Conservation (phyloP, 805 yeast genomes). For the Pichia nanzhaoensis region DNA sequence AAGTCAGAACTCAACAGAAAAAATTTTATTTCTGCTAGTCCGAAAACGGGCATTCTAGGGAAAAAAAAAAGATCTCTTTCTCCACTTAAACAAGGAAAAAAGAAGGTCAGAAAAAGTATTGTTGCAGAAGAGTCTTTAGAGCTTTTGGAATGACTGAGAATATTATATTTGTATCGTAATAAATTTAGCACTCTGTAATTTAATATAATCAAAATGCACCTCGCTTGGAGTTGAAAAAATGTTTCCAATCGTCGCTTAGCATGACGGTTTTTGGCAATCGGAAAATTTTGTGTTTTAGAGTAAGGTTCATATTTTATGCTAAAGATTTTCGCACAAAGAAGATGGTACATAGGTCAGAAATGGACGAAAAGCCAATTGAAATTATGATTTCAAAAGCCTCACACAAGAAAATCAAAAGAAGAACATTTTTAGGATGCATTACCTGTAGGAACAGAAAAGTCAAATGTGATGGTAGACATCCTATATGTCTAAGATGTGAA, state of each 20-base stretch:
- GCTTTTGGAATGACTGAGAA: neutral
- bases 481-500: constrained; percentile 40
- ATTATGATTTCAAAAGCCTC: neutral
- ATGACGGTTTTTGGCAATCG: too few species aligned
- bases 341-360: too few species aligned
- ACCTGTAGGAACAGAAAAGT: constrained; percentile 49
- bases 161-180: neutral
- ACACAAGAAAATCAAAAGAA: constrained; percentile 12
- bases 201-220: neutral
- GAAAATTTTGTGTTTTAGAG: too few species aligned
- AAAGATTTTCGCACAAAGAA: too few species aligned
- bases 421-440: constrained; percentile 47
- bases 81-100: constrained; percentile 13
- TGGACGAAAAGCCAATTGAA: neutral
- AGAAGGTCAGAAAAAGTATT: constrained; percentile 12
- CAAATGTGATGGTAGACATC: constrained; percentile 44
- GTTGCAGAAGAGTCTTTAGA: constrained; percentile 9
- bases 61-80: constrained; percentile 14
- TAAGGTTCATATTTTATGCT: too few species aligned
- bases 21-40: neutral
- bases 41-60: neutral
- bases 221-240: constrained; percentile 11
- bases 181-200: too few species aligned
- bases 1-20: constrained; percentile 12
- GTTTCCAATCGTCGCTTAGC: constrained; percentile 3